Conservation (phyloP, 2,329 filamentous ascomycete species). For the Ascochyta rabiei region DNA sequence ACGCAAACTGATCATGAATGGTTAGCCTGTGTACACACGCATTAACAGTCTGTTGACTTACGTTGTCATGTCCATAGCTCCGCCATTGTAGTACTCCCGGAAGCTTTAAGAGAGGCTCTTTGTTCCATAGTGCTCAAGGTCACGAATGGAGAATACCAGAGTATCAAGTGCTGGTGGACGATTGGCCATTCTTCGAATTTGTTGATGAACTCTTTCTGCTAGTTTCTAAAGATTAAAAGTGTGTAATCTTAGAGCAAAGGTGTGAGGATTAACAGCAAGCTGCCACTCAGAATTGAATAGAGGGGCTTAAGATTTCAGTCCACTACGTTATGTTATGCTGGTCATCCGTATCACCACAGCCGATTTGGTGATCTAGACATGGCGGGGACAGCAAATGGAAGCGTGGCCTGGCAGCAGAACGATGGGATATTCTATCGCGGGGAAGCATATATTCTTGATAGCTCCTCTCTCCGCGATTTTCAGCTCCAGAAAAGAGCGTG, state of each 20-base stretch:
- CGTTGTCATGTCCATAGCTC: slow-evolving; percentile 24
- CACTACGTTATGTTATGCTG: background rate
- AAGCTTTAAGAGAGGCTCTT: slow-evolving; percentile 50
- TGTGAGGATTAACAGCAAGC: background rate
- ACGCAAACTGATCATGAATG: slow-evolving; percentile 45
- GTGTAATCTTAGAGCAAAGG: background rate
- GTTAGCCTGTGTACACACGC: background rate
- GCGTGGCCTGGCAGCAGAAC: background rate
- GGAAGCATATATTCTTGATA: slow-evolving; percentile 3
- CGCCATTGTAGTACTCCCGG: slow-evolving; percentile 53
- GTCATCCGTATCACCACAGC: background rate
- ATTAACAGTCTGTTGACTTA: background rate
- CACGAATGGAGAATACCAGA: slow-evolving; percentile 25
- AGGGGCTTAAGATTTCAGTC: background rate
- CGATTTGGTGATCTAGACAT: background rate
- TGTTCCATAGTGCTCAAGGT: slow-evolving; percentile 46
- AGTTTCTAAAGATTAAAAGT: background rate
- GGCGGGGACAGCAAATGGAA: background rate
- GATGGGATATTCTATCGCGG: background rate
- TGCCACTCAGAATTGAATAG: too few species aligned
- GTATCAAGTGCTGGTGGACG: slow-evolving; percentile 25
- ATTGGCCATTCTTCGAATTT: slow-evolving; percentile 21
- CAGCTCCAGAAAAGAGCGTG: background rate
- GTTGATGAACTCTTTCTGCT: background rate
- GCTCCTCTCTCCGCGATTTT: background rate